A percentile compares a stretch with the other conserved stretches of the same genome.
Conservation (phyloP, 306 rosid genomes). For the Sicyos edulis region DNA sequence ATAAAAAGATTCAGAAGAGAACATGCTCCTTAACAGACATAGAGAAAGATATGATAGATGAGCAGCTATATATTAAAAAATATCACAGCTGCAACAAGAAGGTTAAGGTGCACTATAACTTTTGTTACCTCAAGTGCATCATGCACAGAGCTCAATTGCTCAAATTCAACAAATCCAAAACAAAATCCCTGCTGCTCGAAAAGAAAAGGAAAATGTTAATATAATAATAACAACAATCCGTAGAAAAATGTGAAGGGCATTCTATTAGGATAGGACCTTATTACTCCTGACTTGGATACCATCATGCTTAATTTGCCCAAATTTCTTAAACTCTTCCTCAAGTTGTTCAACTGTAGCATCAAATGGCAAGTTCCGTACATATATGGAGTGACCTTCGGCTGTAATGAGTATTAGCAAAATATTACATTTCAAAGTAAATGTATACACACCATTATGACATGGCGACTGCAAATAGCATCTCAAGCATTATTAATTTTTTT, state of each 20-base stretch:
- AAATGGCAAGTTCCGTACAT: constrained; percentile 76
- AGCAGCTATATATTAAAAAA: neutral
- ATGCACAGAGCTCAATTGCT: constrained; percentile 60
- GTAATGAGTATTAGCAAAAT: constrained; percentile 19
- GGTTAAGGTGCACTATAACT: neutral
- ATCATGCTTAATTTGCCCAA: constrained; percentile 81
- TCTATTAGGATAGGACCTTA: constrained; percentile 35
- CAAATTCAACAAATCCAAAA: constrained; percentile 96
- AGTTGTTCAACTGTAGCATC: constrained; percentile 87
- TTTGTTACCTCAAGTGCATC: constrained; percentile 27
- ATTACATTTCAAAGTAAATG: neutral
- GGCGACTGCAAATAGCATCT: neutral
- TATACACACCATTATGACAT: constrained; percentile 11
- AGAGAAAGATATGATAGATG: neutral
- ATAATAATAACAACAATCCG: neutral
- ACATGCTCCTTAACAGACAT: neutral
- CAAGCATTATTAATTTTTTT: neutral
- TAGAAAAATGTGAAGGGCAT: neutral
- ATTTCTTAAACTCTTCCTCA: constrained; percentile 74
- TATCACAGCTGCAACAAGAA: constrained; percentile 6
- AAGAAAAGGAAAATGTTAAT: constrained; percentile 2
- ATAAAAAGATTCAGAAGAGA: neutral
- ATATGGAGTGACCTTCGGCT: constrained; percentile 95
- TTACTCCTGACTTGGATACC: constrained; percentile 98
- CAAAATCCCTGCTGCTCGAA: constrained; percentile 81